Evolutionary conservation across 768 basidiomycete species (phyloP).

Genomic region (Crucibulum laeve): DNA sequence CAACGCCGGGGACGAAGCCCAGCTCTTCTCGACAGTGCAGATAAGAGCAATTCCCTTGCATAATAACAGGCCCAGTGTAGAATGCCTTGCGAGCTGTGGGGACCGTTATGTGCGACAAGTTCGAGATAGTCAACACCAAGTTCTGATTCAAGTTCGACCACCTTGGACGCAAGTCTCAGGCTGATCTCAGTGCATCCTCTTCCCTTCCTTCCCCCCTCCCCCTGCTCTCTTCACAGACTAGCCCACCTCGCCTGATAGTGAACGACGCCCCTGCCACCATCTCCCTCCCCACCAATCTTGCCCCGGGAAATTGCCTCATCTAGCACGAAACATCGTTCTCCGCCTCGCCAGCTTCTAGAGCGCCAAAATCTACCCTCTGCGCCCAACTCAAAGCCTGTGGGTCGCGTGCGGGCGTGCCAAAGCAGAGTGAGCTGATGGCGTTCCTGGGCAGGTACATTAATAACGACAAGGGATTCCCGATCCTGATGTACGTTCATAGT

Average conservation of each 20-base stretch:
- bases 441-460: constrained; percentile 75
- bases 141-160: constrained; percentile 79
- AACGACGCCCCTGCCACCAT: constrained; percentile 33
- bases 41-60: constrained; percentile 38
- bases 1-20: constrained; percentile 48
- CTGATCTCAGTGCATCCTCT: constrained; percentile 41
- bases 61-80: constrained; percentile 65
- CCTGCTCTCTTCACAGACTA: background rate
- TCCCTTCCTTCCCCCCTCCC: background rate
- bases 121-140: constrained; percentile 49
- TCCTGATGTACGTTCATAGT: constrained; percentile 30
- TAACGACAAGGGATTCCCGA: constrained; percentile 69
- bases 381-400: constrained; percentile 54
- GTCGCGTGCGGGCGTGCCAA: constrained; percentile 43
- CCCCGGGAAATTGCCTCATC: constrained; percentile 69
- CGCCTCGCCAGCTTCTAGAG: constrained; percentile 59
- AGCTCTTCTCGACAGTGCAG: constrained; percentile 55
- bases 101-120: constrained; percentile 52
- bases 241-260: constrained; percentile 20
- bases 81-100: constrained; percentile 68
- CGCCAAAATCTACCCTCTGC: constrained; percentile 80
- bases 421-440: constrained; percentile 45
- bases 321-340: constrained; percentile 76
- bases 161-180: constrained; percentile 42
- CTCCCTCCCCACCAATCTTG: constrained; percentile 45